Conservation (phyloP, 768 basidiomycete genomes). For the Naganishia vishniacii region DNA sequence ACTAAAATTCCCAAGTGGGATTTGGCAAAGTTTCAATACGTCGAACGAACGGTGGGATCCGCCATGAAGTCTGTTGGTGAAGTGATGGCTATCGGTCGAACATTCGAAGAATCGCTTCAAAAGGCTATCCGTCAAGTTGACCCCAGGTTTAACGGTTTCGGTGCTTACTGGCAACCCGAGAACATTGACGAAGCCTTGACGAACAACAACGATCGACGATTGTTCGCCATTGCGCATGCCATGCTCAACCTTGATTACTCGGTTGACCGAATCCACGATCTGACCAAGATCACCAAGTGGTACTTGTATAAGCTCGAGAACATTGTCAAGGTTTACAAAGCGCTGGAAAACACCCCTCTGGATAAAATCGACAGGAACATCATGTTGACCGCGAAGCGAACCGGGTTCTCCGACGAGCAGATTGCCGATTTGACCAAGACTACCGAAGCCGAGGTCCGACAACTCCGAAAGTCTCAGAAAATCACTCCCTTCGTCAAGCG, state of each 20-base stretch:
- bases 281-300: conserved; percentile 99
- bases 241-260: conserved; percentile 91
- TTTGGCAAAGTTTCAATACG: conserved; percentile 91
- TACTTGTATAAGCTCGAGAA: conserved; percentile 99
- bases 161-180: conserved; percentile 82
- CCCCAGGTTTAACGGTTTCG: conserved; percentile 93
- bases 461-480: conserved; percentile 74
- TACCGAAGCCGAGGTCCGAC: conserved; percentile 72
- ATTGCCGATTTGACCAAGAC: conserved; percentile 74
- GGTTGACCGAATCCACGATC: conserved; percentile 79
- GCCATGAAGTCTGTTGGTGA: conserved; percentile 99
- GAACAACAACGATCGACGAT: conserved; percentile 85
- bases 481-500: conserved; percentile 98
- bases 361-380: conserved; percentile 67
- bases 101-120: conserved; percentile 96
- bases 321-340: conserved; percentile 80
- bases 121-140: conserved; percentile 98
- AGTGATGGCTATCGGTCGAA: conserved; percentile 99
- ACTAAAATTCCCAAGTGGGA: conserved; percentile 99
- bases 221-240: conserved; percentile 95
- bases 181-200: conserved; percentile 73
- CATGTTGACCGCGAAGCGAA: conserved; percentile 79
- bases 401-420: conserved; percentile 92
- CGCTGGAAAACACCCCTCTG: conserved; percentile 65
- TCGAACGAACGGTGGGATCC: conserved; percentile 89